These are phyloP conservation scores for Lasiodiplodia sp. DNA, from an alignment of 2,329 filamentous ascomycete genomes.

Conservation along the genomic window DNA sequence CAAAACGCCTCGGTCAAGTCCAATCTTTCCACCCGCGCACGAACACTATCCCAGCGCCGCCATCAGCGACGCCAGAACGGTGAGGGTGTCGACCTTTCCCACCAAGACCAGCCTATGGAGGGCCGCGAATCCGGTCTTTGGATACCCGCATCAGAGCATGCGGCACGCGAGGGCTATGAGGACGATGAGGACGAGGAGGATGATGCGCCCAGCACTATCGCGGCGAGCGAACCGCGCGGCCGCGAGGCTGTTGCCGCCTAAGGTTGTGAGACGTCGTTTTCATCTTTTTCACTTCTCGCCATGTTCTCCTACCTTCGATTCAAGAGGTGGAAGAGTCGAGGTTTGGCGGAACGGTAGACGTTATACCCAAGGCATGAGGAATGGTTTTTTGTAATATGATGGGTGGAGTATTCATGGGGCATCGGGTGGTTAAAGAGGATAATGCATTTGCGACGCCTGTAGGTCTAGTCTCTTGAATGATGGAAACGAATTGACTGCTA, in stretches of 20 bases:
- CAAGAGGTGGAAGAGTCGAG: background rate
- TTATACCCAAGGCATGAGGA: conserved; percentile 21
- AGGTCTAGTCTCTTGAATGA: background rate
- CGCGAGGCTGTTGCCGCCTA: conserved; percentile 52
- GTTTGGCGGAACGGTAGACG: conserved; percentile 12
- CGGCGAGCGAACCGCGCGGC: conserved; percentile 51
- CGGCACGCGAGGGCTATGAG: conserved; percentile 66
- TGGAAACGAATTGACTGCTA: background rate
- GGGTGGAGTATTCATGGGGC: conserved; percentile 4
- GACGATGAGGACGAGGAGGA: conserved; percentile 68
- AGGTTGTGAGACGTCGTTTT: background rate
- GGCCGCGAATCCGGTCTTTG: conserved; percentile 77
- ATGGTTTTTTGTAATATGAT: conserved; percentile 7
- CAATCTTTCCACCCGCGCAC: conserved; percentile 85
- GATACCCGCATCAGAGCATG: conserved; percentile 77
- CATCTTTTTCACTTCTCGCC: background rate
- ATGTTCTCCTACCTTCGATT: conserved; percentile 6
- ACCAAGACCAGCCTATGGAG: conserved; percentile 81
- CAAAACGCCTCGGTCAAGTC: conserved; percentile 88
- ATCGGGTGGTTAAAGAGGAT: conserved; percentile 14
- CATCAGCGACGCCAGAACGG: conserved; percentile 69
- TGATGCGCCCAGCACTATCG: conserved; percentile 54
- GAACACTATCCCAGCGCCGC: conserved; percentile 85
- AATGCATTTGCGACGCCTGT: background rate
- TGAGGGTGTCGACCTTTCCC: conserved; percentile 81